These are phyloP conservation scores for Oidiodendron maius DNA, from an alignment of 495 filamentous ascomycete genomes.

Conservation along the genomic window DNA sequence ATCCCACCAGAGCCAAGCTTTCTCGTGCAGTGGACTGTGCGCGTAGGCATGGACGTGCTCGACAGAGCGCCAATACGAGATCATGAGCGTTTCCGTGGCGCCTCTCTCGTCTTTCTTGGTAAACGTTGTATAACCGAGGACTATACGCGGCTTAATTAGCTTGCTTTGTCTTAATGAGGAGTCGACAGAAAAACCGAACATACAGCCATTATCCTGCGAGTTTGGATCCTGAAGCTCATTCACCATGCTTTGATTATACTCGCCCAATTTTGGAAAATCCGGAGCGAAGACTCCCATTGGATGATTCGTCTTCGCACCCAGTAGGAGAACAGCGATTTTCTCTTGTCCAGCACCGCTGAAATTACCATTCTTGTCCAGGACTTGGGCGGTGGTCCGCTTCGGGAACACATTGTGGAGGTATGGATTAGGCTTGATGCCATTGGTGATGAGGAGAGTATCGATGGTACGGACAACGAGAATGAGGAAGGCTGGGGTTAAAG, in stretches of 20 bases:
- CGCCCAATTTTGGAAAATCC: slow-evolving; percentile 5
- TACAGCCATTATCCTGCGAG: slow-evolving; percentile 8
- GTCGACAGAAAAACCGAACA: neutral
- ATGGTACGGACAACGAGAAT: slow-evolving; percentile 2
- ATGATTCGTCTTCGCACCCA: slow-evolving; percentile 15
- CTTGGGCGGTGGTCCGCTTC: slow-evolving; percentile 7
- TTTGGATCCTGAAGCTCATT: slow-evolving; percentile 5
- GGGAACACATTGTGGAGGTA: slow-evolving; percentile 6
- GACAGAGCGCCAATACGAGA: slow-evolving; percentile 12
- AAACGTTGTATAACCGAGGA: slow-evolving; percentile 10
- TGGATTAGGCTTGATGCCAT: slow-evolving; percentile 11
- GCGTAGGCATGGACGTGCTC: slow-evolving; percentile 13
- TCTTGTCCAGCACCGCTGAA: slow-evolving; percentile 4
- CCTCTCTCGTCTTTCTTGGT: slow-evolving; percentile 7
- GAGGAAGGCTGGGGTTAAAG: slow-evolving; percentile 7
- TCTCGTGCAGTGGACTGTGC: slow-evolving; percentile 5
- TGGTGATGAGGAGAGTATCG: slow-evolving; percentile 9
- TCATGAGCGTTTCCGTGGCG: slow-evolving; percentile 4
- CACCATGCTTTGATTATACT: slow-evolving; percentile 1
- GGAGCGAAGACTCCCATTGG: slow-evolving; percentile 13
- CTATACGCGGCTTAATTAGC: neutral
- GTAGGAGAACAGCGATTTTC: slow-evolving; percentile 13
- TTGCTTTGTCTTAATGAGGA: neutral
- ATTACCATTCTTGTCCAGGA: slow-evolving; percentile 7
- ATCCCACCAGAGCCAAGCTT: slow-evolving; percentile 17